Base-by-base conservation (phyloP, 2,329 filamentous ascomycete genomes). In the Chaetomium strumarium region DNA sequence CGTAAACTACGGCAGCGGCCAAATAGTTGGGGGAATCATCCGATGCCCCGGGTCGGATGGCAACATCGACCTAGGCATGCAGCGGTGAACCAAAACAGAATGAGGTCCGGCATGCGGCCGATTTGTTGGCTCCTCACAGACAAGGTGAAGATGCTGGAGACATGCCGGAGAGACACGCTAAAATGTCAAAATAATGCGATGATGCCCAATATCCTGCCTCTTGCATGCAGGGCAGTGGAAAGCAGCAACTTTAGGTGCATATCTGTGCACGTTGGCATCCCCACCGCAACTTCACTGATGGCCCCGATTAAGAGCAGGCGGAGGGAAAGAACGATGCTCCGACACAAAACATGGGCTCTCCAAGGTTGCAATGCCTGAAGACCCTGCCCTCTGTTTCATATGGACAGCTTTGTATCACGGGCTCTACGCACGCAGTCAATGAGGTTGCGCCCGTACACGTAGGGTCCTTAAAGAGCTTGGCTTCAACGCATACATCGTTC, bases 181-280 rank as follows among this genome's bases (percentile, higher is more conserved):
- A 51, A 42, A 13, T 39, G 48, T 33, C 53, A 38, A 44, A 47
- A 24, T 38, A 19, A 58, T 62, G 60, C 57, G 58, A 57, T 59
- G 58, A 54, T 60, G 58, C 58, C 58, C 57, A 59, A 60, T 48
- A 52, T 41, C 38, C 19, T 34, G 17, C 30, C 24, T 36, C 36
- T 51, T 29, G 49, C 53, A 55, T 58, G 57, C 52, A 56, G 17
- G 38, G 47, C 24, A 29, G 40, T 49, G 43, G 49, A 50, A 50
- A 52, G 38, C 45, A 48, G 56, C 50, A 55, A 39, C 24, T 44
- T 38, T 34, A 19, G 38, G 30, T 51, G 57, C 57, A 55, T 58
- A 48, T 48, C 55, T 38, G 51, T 39, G 42, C 44, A 47, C 50
- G 29, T 53, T 43, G 33, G 43, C 45, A 51, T 31, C 37, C 49